Evolutionary conservation across 1,139 yeast species (phyloP), one percentile per base, ranked within the genome.

Genomic region (Debaryomycetaceae sp.): DNA sequence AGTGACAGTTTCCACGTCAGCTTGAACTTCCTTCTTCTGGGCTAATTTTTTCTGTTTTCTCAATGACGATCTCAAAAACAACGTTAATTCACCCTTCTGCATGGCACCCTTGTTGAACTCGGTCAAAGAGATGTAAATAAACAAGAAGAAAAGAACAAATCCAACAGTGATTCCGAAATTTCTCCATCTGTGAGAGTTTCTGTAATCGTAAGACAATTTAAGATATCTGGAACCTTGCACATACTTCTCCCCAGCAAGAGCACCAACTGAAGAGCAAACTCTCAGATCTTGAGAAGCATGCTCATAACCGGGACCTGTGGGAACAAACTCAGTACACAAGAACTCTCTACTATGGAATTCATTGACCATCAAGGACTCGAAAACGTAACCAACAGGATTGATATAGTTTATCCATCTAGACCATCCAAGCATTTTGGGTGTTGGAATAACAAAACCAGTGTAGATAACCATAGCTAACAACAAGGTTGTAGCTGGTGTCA

Each of bases 31-130:
- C 11, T 41, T 42, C 31, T 48, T 42, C 14, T 26, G 31, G 32
- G 46, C 34, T 28, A 44, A 42, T 37, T 50, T 59, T 50, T 55
- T 62, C 41, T 55, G 56, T 48, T 61, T 60, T 34, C 50, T 53
- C 41, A 64, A 51, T 30, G 60, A 42, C 17, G 56, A 51, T 39
- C 51, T 51, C 45, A 81, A 83, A 70, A 80, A 87, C 34, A 87
- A 75, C 42, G 85, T 70, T 40, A 86, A 75, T 65, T 87, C 96
- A 66, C 95, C 96, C 67, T 81, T 84, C 58, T 87, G 89, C 65
- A 81, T 78, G 17, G 87, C 79, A 58, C 89, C 87, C 53, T 81
- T 83, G 54, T 83, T 83, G 46, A 65, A 63, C 63, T 84, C 91
- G 44, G 82, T 78, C 45, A 80, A 72, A 6, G 69, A 34, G 52